These are phyloP conservation scores for Metschnikowia orientalis DNA, from an alignment of 805 yeast genomes.

Conservation along the genomic window DNA sequence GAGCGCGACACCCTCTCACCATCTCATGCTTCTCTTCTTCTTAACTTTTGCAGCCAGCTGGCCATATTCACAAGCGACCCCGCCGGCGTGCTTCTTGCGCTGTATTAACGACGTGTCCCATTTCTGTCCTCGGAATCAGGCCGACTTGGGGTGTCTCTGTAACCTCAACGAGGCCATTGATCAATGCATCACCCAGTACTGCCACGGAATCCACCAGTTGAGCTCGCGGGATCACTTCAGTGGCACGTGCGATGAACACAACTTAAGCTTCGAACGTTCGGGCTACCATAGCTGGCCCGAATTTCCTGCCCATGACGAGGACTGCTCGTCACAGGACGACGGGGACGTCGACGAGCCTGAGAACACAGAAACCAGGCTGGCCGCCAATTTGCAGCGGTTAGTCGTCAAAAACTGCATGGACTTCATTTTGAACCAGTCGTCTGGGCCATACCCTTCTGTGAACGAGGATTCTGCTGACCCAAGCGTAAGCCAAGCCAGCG, in stretches of 20 bases:
- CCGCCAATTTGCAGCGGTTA: no score
- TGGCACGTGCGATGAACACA: slow-evolving; percentile 45
- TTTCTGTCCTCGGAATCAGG: slow-evolving; percentile 28
- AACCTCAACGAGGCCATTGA: slow-evolving; percentile 32
- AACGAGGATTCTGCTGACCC: not conserved
- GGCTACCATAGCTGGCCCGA: not conserved
- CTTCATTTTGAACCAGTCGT: slow-evolving; percentile 9
- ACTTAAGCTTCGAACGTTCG: not conserved
- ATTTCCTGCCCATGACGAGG: slow-evolving; percentile 3
- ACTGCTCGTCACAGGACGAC: slow-evolving; percentile 4
- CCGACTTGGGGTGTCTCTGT: slow-evolving; percentile 41
- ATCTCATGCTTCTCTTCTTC: no score
- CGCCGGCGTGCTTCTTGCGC: slow-evolving; percentile 48
- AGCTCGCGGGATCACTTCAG: slow-evolving; percentile 46
- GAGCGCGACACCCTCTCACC: no score
- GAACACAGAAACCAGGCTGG: no score
- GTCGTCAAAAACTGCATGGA: slow-evolving; percentile 11
- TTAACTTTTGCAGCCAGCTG: no score
- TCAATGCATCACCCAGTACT: slow-evolving; percentile 44
- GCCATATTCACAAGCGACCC: slow-evolving; percentile 38
- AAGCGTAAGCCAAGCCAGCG: not conserved
- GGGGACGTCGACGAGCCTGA: slow-evolving; percentile 6
- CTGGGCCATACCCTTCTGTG: no score
- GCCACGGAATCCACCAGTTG: slow-evolving; percentile 40
- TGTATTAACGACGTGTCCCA: slow-evolving; percentile 38